phyloP scores from a whole-genome alignment of 2,329 filamentous ascomycete species.

The Stromatinia cepivora region DNA sequence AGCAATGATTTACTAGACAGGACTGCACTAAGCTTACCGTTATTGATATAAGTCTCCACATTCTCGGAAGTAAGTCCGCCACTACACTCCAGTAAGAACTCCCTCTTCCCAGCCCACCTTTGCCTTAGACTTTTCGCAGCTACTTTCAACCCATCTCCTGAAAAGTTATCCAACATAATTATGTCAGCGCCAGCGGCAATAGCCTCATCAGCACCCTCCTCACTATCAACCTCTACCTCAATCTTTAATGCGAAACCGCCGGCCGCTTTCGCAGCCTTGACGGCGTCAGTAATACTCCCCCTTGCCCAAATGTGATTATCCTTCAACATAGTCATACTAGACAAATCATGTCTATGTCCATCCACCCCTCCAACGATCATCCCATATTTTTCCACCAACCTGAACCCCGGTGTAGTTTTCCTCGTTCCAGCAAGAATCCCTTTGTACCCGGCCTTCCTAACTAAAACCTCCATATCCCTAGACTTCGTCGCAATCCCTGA shows the following conservation, averaged over 20 bases:
- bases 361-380: conserved; percentile 95
- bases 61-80: conserved; percentile 86
- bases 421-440: conserved; percentile 90
- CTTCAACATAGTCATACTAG: conserved; percentile 97
- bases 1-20: conserved; percentile 5
- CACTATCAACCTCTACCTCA: conserved; percentile 90
- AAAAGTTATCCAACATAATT: conserved; percentile 97
- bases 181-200: conserved; percentile 90
- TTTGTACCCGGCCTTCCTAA: conserved; percentile 68
- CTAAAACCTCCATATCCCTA: conserved; percentile 53
- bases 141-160: conserved; percentile 70
- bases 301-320: conserved; percentile 97
- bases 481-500: conserved; percentile 82
- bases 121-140: conserved; percentile 76
- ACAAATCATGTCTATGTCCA: conserved; percentile 86
- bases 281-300: conserved; percentile 81
- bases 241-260: conserved; percentile 92
- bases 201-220: conserved; percentile 87
- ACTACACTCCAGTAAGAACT: conserved; percentile 87
- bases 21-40: conserved; percentile 52
- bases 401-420: conserved; percentile 95
- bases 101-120: conserved; percentile 71
- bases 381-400: conserved; percentile 95
- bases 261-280: conserved; percentile 76
- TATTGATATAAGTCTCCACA: conserved; percentile 75